phyloP scores from a whole-genome alignment of 2,329 filamentous ascomycete genomes.

The Dryadomyces sulphureus region DNA sequence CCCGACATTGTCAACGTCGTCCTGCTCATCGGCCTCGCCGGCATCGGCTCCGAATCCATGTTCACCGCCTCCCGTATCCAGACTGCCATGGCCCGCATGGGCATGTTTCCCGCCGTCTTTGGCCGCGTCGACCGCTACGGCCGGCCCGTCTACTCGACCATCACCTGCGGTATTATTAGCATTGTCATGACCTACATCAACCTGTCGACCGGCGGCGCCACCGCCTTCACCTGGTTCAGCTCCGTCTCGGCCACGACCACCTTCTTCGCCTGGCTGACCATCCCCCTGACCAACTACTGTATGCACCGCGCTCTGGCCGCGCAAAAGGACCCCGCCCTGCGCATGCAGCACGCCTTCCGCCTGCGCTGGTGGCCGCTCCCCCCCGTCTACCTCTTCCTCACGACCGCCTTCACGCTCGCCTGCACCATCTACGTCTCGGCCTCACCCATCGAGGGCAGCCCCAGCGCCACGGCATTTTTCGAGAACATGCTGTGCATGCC shows the following conservation, averaged over 20 bases:
- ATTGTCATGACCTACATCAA: constrained; percentile 10
- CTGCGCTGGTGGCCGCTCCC: constrained; percentile 5
- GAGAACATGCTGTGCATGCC: constrained; percentile 8
- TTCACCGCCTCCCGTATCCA: constrained; percentile 8
- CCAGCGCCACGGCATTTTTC: constrained; percentile 6
- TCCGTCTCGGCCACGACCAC: constrained; percentile 8
- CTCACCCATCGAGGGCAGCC: constrained; percentile 5
- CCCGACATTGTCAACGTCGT: constrained; percentile 46
- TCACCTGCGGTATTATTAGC: constrained; percentile 4
- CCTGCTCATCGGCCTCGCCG: constrained; percentile 14
- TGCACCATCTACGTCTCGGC: constrained; percentile 7
- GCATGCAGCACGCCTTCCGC: constrained; percentile 5
- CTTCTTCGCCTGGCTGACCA: constrained; percentile 9
- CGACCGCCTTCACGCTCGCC: constrained; percentile 6
- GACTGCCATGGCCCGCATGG: constrained; percentile 9
- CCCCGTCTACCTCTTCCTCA: constrained; percentile 3
- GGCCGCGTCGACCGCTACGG: constrained; percentile 6
- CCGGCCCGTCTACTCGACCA: constrained; percentile 6
- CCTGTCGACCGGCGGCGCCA: constrained; percentile 5
- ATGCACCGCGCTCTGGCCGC: constrained; percentile 8
- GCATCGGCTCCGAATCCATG: constrained; percentile 9
- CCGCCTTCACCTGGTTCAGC: constrained; percentile 8
- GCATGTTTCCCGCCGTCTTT: constrained; percentile 8
- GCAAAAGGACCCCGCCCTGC: constrained; percentile 7
- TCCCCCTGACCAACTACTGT: constrained; percentile 7